A percentile compares a stretch with the other conserved stretches of the same genome.
Evolutionary conservation across 2,329 filamentous ascomycete genomes (phyloP).

Genomic region (Alternaria brassicae): DNA sequence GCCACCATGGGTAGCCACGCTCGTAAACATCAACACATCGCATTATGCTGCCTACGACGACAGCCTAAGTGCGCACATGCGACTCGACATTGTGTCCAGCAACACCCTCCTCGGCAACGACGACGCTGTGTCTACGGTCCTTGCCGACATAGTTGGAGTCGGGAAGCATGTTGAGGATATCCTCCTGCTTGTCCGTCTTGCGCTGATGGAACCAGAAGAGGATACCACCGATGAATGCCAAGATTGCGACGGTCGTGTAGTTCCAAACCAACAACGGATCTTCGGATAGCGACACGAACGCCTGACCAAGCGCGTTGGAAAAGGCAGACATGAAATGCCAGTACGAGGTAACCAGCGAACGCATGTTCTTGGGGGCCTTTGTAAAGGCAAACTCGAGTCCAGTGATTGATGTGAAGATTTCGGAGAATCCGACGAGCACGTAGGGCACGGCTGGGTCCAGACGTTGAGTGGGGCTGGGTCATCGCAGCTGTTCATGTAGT

Average conservation of each 20-base stretch:
- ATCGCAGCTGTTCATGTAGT: conserved; percentile 62
- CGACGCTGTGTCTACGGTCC: conserved; percentile 38
- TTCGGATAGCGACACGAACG: conserved; percentile 65
- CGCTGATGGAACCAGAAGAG: conserved; percentile 74
- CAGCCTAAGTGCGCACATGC: neutral
- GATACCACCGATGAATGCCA: conserved; percentile 68
- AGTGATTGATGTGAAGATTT: conserved; percentile 66
- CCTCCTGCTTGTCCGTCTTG: conserved; percentile 71
- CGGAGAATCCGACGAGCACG: conserved; percentile 63
- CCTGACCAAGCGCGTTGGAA: conserved; percentile 73
- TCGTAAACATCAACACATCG: neutral
- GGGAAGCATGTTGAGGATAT: conserved; percentile 69
- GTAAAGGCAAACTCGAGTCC: conserved; percentile 79
- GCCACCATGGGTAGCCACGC: neutral
- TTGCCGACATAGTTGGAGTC: conserved; percentile 46
- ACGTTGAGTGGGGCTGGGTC: conserved; percentile 69
- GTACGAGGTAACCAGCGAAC: conserved; percentile 73
- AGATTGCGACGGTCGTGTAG: conserved; percentile 68
- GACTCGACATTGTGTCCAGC: neutral
- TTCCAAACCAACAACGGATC: conserved; percentile 76
- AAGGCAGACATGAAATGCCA: conserved; percentile 76
- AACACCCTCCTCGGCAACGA: conserved; percentile 20
- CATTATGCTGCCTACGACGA: neutral
- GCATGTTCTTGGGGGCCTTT: conserved; percentile 82
- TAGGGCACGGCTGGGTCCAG: conserved; percentile 61